Evolutionary conservation across 805 yeast species (phyloP), one percentile per base, ranked within the genome.

Genomic region (Schwanniomyces occidentalis): DNA sequence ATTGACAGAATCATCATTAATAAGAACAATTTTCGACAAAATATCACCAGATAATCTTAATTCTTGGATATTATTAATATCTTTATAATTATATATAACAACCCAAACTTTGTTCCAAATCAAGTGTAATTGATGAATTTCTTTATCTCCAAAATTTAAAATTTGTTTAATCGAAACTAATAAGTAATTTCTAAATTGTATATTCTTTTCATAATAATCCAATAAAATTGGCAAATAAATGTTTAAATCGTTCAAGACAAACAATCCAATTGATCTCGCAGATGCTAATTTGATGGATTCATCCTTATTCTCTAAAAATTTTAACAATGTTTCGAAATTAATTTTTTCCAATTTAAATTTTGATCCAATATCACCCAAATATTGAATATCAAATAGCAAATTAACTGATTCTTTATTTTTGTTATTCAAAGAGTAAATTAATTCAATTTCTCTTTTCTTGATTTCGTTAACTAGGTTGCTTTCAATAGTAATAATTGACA

Each of bases 221-320:
- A 79, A 44, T 30, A 78, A 52, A 2, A 38, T 27, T 0, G 69
- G 62, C n/a, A 76, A 48, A 36, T 70, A 66, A 4, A 42, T 51
- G 2, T 52, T 46, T 5, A 69, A 47, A 40, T 75, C 62, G 23
- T 58, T 57, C 3, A 71, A 57, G 7, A 74, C 61, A 16, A 76
- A 51, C 8, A 71, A 66, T 2, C 85, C 83, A 18, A 79, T 51
- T 0, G 82, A 66, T 31, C 71, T 68, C 1, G 83, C 73, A 2
- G 83, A 69, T 15, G 75, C 74, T 6, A 63, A 42, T 34, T 65
- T 66, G 4, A 72, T 49, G 4, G 52, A 37, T 6, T 57, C 58
- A 23, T 70, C 72, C 8, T 63, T 52, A 4, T 44, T 45, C 7
- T 49, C 51, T 40, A 70, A 50, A 38, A 60, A 48, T 13, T 36